A percentile compares a stretch with the other conserved stretches of the same genome.
phyloP scores from a whole-genome alignment of 495 filamentous ascomycete species.

The Penicillium psychrofluorescens region DNA sequence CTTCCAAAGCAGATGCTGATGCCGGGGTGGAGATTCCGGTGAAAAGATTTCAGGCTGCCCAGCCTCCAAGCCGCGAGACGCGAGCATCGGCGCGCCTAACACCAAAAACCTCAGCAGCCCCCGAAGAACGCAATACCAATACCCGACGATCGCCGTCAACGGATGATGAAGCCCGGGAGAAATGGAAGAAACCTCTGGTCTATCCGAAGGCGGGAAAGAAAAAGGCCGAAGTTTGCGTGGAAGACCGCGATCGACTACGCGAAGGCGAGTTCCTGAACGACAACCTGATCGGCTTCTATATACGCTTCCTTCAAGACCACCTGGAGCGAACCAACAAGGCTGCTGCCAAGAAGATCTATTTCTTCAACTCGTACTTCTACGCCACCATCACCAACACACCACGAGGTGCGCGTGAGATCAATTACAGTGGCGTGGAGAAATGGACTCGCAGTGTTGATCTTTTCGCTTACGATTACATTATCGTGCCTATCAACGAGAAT shows the following conservation, averaged over 20 bases:
- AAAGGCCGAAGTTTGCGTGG: slow-evolving; percentile 66
- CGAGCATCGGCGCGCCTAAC: slow-evolving; percentile 23
- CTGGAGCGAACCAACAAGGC: slow-evolving; percentile 48
- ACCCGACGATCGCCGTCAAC: neutral
- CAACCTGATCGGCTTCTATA: slow-evolving; percentile 81
- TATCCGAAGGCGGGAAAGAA: slow-evolving; percentile 64
- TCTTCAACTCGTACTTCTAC: slow-evolving; percentile 92
- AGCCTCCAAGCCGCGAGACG: slow-evolving; percentile 14
- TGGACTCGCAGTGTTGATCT: slow-evolving; percentile 88
- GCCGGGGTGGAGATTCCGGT: slow-evolving; percentile 23
- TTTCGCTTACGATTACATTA: slow-evolving; percentile 78
- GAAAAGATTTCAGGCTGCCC: slow-evolving; percentile 10
- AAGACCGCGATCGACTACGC: slow-evolving; percentile 73
- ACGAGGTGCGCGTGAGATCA: slow-evolving; percentile 52
- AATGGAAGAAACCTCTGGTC: slow-evolving; percentile 51
- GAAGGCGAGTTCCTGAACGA: slow-evolving; percentile 89
- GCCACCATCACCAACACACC: slow-evolving; percentile 56
- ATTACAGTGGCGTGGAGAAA: slow-evolving; percentile 73
- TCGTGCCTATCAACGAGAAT: slow-evolving; percentile 85
- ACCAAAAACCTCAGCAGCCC: neutral
- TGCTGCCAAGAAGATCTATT: slow-evolving; percentile 61
- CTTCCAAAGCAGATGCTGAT: neutral
- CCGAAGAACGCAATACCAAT: slow-evolving; percentile 8
- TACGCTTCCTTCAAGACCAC: slow-evolving; percentile 65
- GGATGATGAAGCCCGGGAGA: slow-evolving; percentile 14